Conservation (phyloP, 805 yeast genomes). For the Brettanomyces naardenensis region DNA sequence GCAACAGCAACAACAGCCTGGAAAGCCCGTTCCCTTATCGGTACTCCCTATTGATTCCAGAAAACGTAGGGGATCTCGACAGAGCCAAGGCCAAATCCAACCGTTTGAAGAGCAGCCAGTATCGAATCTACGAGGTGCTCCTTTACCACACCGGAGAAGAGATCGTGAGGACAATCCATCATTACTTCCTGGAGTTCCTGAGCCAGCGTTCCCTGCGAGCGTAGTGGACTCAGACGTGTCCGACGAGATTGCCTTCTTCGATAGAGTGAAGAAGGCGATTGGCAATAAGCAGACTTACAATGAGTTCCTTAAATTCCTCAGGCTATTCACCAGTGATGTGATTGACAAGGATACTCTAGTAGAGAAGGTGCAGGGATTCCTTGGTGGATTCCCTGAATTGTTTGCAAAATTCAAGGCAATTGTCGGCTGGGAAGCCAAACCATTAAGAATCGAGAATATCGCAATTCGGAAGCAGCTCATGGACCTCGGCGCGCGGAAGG, state of each 20-base stretch:
- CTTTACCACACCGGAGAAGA: slow-evolving; percentile 23
- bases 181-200: slow-evolving; percentile 78
- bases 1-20: slow-evolving; percentile 10
- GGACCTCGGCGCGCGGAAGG: slow-evolving; percentile 83
- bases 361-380: slow-evolving; percentile 74
- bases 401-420: slow-evolving; percentile 88
- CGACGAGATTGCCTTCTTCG: slow-evolving; percentile 88
- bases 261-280: slow-evolving; percentile 80
- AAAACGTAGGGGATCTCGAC: not conserved
- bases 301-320: slow-evolving; percentile 84
- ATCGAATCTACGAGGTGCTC: slow-evolving; percentile 35
- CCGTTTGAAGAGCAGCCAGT: slow-evolving; percentile 38
- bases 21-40: not conserved
- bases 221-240: slow-evolving; percentile 50
- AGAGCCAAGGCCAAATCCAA: slow-evolving; percentile 14
- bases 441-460: slow-evolving; percentile 82
- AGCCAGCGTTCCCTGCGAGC: slow-evolving; percentile 59
- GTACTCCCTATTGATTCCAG: not conserved
- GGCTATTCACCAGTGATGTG: slow-evolving; percentile 83
- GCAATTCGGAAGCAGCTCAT: slow-evolving; percentile 83
- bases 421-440: slow-evolving; percentile 82
- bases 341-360: slow-evolving; percentile 78
- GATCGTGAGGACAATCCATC: slow-evolving; percentile 42
- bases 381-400: slow-evolving; percentile 74
- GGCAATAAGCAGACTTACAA: slow-evolving; percentile 85